A percentile compares a stretch with the other conserved stretches of the same genome.
Evolutionary conservation across 495 filamentous ascomycete genomes (phyloP).

Genomic region (Glonium stellatum): DNA sequence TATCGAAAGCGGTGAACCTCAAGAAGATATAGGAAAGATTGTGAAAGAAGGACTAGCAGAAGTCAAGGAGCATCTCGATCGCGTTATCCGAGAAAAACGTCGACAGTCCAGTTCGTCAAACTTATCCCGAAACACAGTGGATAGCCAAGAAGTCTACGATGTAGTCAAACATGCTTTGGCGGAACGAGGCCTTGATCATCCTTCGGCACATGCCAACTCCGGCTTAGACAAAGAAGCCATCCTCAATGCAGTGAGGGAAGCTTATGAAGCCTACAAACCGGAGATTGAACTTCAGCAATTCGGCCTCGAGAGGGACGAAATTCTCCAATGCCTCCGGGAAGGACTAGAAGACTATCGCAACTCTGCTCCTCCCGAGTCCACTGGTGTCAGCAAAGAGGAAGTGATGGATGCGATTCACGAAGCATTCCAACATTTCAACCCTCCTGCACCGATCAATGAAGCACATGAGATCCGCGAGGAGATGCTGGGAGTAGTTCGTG

Average conservation of each 20-base stretch:
- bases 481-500: constrained; percentile 64
- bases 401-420: constrained; percentile 73
- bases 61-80: constrained; percentile 71
- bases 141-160: constrained; percentile 73
- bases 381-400: constrained; percentile 64
- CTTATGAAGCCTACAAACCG: constrained; percentile 85
- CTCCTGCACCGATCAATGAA: constrained; percentile 57
- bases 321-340: constrained; percentile 74
- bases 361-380: constrained; percentile 39
- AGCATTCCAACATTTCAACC: constrained; percentile 68
- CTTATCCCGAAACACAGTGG: constrained; percentile 49
- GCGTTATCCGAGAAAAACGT: constrained; percentile 65
- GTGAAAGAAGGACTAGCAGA: constrained; percentile 72
- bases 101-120: constrained; percentile 53
- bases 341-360: constrained; percentile 71
- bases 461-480: constrained; percentile 68
- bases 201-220: not conserved
- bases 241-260: constrained; percentile 74
- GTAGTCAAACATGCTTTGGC: constrained; percentile 70
- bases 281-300: constrained; percentile 86
- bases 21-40: constrained; percentile 67
- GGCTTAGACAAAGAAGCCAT: constrained; percentile 62
- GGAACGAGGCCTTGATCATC: constrained; percentile 41
- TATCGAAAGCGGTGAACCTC: constrained; percentile 46
- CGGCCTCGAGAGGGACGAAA: constrained; percentile 79